These are phyloP conservation scores for Lactarius tabidus DNA, from an alignment of 768 basidiomycete species.

Conservation along the genomic window DNA sequence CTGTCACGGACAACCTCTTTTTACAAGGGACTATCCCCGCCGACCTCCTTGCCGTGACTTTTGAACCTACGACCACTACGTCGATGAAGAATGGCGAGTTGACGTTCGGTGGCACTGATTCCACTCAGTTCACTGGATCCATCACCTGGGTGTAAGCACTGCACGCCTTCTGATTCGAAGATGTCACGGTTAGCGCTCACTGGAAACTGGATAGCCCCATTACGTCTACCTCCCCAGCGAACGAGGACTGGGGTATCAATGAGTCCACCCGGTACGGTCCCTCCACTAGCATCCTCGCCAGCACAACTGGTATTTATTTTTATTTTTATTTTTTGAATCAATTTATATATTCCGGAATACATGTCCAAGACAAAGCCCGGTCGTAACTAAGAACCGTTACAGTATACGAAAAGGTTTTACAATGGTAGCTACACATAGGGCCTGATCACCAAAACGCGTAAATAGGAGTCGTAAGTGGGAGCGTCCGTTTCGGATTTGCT, in stretches of 20 bases:
- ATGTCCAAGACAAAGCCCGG: too few species aligned
- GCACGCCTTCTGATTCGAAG: not conserved
- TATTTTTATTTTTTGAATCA: too few species aligned
- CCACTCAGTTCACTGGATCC: slow-evolving; percentile 24
- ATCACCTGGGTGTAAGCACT: not conserved
- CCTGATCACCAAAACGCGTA: too few species aligned
- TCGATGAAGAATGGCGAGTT: slow-evolving; percentile 31
- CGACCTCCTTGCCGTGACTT: slow-evolving; percentile 30
- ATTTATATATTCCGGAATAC: too few species aligned
- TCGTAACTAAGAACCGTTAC: too few species aligned
- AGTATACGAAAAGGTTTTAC: too few species aligned
- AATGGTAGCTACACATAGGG: too few species aligned
- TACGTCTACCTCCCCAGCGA: slow-evolving; percentile 28
- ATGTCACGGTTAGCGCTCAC: slow-evolving; percentile 26
- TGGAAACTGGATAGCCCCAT: slow-evolving; percentile 30
- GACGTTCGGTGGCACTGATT: slow-evolving; percentile 34
- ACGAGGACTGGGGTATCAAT: slow-evolving; percentile 32
- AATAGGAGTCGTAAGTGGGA: too few species aligned
- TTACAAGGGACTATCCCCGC: slow-evolving; percentile 27
- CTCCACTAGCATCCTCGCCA: slow-evolving; percentile 25
- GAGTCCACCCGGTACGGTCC: slow-evolving; percentile 31
- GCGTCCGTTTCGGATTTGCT: too few species aligned
- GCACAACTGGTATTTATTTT: too few species aligned
- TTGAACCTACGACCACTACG: slow-evolving; percentile 27
- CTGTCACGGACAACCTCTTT: slow-evolving; percentile 36